phyloP scores from a whole-genome alignment of 2,329 filamentous ascomycete genomes.

The Fusarium vanettenii region DNA sequence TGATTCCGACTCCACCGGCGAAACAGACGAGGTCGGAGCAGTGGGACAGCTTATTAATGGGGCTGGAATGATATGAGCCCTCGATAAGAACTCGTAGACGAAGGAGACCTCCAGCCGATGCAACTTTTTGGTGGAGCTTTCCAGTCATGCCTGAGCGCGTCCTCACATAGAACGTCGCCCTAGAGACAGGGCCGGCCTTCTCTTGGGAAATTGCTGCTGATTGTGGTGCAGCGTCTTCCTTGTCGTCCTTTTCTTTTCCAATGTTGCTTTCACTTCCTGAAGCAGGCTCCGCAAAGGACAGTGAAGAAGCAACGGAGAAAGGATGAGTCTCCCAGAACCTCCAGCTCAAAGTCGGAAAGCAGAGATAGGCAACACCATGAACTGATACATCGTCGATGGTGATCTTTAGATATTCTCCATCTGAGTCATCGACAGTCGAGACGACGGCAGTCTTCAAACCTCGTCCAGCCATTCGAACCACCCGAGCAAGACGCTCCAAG shows the following conservation, averaged over 20 bases:
- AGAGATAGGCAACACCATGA: conserved; percentile 48
- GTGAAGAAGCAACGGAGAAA: conserved; percentile 45
- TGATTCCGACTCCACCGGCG: conserved; percentile 49
- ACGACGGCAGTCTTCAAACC: conserved; percentile 41
- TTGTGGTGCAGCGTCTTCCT: neutral
- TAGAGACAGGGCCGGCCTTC: neutral
- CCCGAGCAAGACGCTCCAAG: conserved; percentile 43
- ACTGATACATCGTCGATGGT: conserved; percentile 41
- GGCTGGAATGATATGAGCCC: conserved; percentile 43
- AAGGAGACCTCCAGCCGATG: neutral
- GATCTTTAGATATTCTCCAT: conserved; percentile 48
- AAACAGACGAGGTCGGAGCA: conserved; percentile 45
- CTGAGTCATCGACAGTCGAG: conserved; percentile 36
- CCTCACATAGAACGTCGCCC: conserved; percentile 40
- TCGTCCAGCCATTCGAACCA: conserved; percentile 38
- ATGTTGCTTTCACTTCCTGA: neutral
- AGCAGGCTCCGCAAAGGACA: neutral
- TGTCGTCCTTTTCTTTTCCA: neutral
- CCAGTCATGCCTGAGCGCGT: conserved; percentile 40
- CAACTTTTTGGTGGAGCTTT: conserved; percentile 22
- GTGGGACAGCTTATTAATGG: conserved; percentile 30
- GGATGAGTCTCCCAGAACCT: conserved; percentile 53
- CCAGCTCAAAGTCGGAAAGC: conserved; percentile 51
- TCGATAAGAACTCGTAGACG: conserved; percentile 43
- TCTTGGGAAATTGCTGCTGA: neutral